phyloP scores from a whole-genome alignment of 306 rosid species.

The Phaseolus lunatus region DNA sequence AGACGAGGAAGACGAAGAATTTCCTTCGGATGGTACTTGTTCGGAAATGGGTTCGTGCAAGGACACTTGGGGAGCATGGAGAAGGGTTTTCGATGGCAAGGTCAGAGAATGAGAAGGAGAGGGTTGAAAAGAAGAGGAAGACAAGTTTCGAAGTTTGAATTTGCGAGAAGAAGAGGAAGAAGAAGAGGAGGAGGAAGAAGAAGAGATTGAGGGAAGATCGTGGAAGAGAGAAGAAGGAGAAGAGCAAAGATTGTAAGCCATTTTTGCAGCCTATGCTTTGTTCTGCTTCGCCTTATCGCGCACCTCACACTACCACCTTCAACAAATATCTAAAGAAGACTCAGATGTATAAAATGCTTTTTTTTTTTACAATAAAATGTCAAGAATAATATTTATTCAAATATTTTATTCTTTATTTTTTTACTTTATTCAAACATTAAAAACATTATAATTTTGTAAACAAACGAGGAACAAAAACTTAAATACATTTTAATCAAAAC shows the following conservation, averaged over 20 bases:
- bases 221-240: slow-evolving; percentile 70
- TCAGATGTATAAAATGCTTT: too few relatives aligned
- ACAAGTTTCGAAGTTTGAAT: slow-evolving; percentile 35
- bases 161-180: slow-evolving; percentile 48
- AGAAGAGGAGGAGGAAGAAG: slow-evolving; percentile 64
- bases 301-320: background rate
- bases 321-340: background rate
- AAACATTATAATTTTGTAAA: too few relatives aligned
- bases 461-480: too few relatives aligned
- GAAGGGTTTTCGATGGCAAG: slow-evolving; percentile 43
- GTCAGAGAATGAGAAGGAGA: background rate
- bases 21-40: slow-evolving; percentile 44
- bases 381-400: too few relatives aligned
- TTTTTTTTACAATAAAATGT: too few relatives aligned
- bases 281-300: slow-evolving; percentile 30
- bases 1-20: slow-evolving; percentile 49
- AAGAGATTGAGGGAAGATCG: slow-evolving; percentile 52
- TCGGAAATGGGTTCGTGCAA: slow-evolving; percentile 55
- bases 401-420: too few relatives aligned
- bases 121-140: background rate
- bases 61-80: slow-evolving; percentile 65
- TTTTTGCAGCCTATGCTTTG: slow-evolving; percentile 20
- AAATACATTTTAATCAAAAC: too few relatives aligned
- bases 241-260: slow-evolving; percentile 77
- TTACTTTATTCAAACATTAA: too few relatives aligned